Percentiles rank a stretch among this genome's conserved stretches.
Conservation (phyloP, 257 asterid genomes). For the Cruciata laevipes region DNA sequence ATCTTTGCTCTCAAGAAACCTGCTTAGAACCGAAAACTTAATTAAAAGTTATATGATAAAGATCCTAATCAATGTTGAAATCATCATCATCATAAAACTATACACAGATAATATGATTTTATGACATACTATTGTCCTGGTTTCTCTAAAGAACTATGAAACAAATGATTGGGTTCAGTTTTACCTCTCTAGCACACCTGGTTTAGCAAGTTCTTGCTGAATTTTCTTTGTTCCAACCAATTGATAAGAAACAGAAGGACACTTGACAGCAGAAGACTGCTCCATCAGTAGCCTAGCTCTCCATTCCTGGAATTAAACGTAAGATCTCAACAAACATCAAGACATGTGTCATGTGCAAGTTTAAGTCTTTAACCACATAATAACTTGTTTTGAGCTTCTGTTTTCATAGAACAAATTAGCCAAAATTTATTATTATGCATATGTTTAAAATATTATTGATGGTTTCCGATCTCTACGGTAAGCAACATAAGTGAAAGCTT, state of each 20-base stretch:
- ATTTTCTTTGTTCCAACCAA: constrained; percentile 94
- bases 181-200: constrained; percentile 86
- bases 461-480: not conserved
- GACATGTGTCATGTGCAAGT: no score
- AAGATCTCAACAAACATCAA: not conserved
- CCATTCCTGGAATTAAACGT: constrained; percentile 60
- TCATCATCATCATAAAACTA: not conserved
- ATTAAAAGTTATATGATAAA: not conserved
- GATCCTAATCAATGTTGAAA: not conserved
- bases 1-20: constrained; percentile 82
- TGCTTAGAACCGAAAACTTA: constrained; percentile 26
- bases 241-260: constrained; percentile 95
- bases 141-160: not conserved
- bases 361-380: not conserved
- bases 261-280: constrained; percentile 78
- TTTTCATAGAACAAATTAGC: no score
- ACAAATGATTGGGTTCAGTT: not conserved
- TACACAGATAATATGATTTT: not conserved
- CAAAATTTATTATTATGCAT: not conserved
- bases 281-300: constrained; percentile 82
- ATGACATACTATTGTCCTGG: not conserved
- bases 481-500: constrained; percentile 14
- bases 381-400: no score
- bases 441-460: not conserved
- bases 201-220: constrained; percentile 96